phyloP scores from a whole-genome alignment of 1,139 yeast species.

The Candida tetrigidarum region DNA sequence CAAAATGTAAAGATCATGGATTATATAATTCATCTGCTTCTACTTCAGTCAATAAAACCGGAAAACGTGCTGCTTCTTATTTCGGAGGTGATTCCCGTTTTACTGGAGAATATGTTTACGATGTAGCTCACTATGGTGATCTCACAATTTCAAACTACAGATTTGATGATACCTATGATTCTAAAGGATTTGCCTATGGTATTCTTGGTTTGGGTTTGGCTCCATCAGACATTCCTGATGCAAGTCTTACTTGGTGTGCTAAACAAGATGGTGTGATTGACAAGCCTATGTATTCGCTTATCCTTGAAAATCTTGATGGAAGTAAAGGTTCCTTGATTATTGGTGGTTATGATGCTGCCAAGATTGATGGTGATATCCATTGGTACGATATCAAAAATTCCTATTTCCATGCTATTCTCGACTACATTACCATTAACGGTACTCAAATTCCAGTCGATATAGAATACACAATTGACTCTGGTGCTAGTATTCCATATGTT shows the following conservation, averaged over 20 bases:
- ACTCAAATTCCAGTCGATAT: conserved; percentile 1
- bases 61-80: background rate
- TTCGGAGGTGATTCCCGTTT: conserved; percentile 1
- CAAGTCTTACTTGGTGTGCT: background rate
- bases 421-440: conserved; percentile 7
- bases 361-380: conserved; percentile 7
- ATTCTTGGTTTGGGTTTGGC: conserved; percentile 8
- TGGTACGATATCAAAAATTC: conserved; percentile 10
- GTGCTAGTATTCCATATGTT: background rate
- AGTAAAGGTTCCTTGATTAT: background rate
- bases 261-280: conserved; percentile 5
- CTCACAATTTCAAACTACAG: background rate
- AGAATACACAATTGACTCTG: conserved; percentile 6
- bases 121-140: conserved; percentile 3
- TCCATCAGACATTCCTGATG: background rate
- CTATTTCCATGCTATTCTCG: conserved; percentile 4
- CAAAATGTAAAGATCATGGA: background rate
- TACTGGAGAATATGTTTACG: conserved; percentile 7
- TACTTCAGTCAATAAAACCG: background rate
- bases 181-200: background rate
- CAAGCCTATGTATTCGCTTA: conserved; percentile 7
- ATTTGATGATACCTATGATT: conserved; percentile 3
- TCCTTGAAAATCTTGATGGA: background rate
- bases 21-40: conserved; percentile 1
- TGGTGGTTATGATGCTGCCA: conserved; percentile 13